Base-by-base conservation (phyloP, 306 rosid species). In the Pachyrhizus erosus region DNA sequence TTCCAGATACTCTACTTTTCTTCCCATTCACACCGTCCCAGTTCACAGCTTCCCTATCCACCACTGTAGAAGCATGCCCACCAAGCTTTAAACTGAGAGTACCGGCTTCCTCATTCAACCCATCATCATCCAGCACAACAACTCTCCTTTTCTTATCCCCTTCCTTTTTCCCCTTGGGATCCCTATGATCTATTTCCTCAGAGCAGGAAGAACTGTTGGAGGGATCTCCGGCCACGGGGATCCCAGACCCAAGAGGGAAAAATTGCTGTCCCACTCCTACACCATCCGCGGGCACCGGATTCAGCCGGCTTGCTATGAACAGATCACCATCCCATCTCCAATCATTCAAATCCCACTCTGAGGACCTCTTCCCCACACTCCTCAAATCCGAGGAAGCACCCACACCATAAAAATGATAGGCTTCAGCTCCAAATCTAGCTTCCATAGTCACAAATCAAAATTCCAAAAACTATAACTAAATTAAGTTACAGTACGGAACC, bases 291-390 rank as follows among this genome's bases (percentile, higher is more conserved):
- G 91, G 91, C 23, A 83, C 88, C 9, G 92, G 87, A 86, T 72
- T 90, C 57, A 89, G 48, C 5, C 81, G 85, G 49, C 84, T 84
- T 26, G 98, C 97, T 34, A 91, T 70, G 49, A 94, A 94, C 62
- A 92, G 97, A 90, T 94, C 87, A 10, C 97, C 93, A 68, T 91
- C 98, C 97, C 97, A 95, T 65, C 87, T 91, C 97, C 97, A 93
- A 27, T 79, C 86, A 58, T 90, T 95, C 86, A 84, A 86, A 90
- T 95, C 89, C 97, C 98, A 95, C n/a, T 92, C 97, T 52, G 67
- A 23, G 45, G 86, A 60, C 85, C 89, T 90, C 81, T 87, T 92
- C 72, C 93, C 43, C 70, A 62, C 21, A 62, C 69, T 12, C 12
- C 40, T 62, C 69, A 62, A 62, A 27, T 62, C 69, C 40, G 69